Percentiles rank a stretch among this genome's conserved stretches.
Conservation (phyloP, 768 basidiomycete species). For the Favolaschia claudopus region DNA sequence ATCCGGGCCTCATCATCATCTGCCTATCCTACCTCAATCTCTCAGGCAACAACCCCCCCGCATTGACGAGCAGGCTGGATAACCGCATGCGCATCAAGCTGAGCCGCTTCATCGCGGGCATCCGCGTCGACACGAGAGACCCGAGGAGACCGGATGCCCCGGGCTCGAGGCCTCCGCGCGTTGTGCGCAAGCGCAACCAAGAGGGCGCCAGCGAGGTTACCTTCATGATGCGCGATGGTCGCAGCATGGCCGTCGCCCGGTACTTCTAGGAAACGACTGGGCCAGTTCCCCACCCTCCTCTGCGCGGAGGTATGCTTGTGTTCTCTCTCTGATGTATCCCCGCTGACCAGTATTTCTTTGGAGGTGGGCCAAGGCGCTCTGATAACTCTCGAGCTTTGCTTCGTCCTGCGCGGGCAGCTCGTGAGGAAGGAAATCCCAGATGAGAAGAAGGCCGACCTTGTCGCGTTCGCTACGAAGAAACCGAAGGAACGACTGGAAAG, state of each 20-base stretch:
- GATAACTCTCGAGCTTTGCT: constrained; percentile 73
- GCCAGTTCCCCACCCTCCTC: not conserved
- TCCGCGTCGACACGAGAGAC: constrained; percentile 55
- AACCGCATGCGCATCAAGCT: constrained; percentile 64
- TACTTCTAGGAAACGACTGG: constrained; percentile 23
- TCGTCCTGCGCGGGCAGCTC: constrained; percentile 69
- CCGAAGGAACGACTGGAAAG: constrained; percentile 64
- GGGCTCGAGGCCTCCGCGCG: constrained; percentile 53
- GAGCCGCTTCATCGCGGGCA: constrained; percentile 61
- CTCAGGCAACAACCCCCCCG: constrained; percentile 41
- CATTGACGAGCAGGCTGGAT: constrained; percentile 53
- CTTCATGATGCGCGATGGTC: constrained; percentile 68
- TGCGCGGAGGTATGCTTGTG: constrained; percentile 46
- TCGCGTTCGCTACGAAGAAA: constrained; percentile 72
- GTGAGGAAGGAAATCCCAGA: constrained; percentile 76
- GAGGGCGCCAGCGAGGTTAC: constrained; percentile 59
- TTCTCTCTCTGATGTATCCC: not conserved
- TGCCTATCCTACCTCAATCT: constrained; percentile 58
- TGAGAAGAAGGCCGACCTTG: constrained; percentile 67
- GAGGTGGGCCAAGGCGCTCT: constrained; percentile 70
- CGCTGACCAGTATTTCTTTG: not conserved
- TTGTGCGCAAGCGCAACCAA: constrained; percentile 65
- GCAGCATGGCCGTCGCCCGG: constrained; percentile 60
- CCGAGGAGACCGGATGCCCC: constrained; percentile 41
- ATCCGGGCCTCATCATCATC: constrained; percentile 59